phyloP scores from a whole-genome alignment of 2,329 filamentous ascomycete species.

The Talaromyces sp. region DNA sequence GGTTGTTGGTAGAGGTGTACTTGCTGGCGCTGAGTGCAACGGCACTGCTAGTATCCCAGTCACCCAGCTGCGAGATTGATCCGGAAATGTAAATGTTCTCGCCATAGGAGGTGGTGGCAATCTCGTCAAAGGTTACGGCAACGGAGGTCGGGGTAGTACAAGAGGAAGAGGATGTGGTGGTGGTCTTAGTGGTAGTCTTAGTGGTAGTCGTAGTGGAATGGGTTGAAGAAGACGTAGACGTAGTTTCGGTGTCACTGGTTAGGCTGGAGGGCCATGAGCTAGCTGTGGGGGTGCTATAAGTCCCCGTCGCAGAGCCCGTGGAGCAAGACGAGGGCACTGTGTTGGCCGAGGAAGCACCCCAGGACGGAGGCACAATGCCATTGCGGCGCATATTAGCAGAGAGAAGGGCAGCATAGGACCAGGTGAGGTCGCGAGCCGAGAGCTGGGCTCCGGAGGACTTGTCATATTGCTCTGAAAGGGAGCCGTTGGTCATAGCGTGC shows the following conservation, averaged over 20 bases:
- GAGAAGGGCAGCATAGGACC: slow-evolving; percentile 40
- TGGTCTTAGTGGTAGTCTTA: neutral
- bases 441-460: slow-evolving; percentile 26
- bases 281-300: slow-evolving; percentile 27
- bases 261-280: slow-evolving; percentile 27
- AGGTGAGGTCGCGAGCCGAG: slow-evolving; percentile 38
- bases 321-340: slow-evolving; percentile 25
- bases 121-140: slow-evolving; percentile 57
- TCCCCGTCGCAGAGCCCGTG: slow-evolving; percentile 25
- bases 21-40: slow-evolving; percentile 52
- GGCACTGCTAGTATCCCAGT: slow-evolving; percentile 53
- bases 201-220: neutral
- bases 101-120: slow-evolving; percentile 53
- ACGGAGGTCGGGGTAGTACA: slow-evolving; percentile 37
- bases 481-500: slow-evolving; percentile 23
- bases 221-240: neutral
- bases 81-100: slow-evolving; percentile 63
- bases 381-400: slow-evolving; percentile 30
- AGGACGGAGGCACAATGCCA: slow-evolving; percentile 26
- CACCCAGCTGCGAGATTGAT: slow-evolving; percentile 53
- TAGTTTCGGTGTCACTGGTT: slow-evolving; percentile 7
- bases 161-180: neutral
- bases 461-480: slow-evolving; percentile 37
- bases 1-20: slow-evolving; percentile 56
- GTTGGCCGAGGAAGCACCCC: slow-evolving; percentile 27